These are phyloP conservation scores for Chrysoporthe deuterocubensis DNA, from an alignment of 2,329 filamentous ascomycete genomes.

Conservation along the genomic window DNA sequence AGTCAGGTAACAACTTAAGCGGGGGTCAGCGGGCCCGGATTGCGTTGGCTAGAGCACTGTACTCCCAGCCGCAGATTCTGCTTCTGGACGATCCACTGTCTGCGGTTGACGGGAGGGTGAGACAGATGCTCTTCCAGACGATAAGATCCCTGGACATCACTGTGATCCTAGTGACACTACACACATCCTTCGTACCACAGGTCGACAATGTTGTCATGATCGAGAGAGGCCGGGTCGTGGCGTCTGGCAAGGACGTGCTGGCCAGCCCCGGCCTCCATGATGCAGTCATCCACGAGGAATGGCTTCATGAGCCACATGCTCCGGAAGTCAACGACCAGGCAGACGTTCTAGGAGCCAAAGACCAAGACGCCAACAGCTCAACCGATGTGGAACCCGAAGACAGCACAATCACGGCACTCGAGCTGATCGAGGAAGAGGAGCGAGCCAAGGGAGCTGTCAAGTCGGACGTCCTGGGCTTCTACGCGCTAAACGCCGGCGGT, in stretches of 20 bases:
- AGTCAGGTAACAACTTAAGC: constrained; percentile 16
- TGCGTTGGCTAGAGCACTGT: constrained; percentile 16
- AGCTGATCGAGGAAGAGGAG: constrained; percentile 11
- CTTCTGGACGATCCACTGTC: constrained; percentile 18
- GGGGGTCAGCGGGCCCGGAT: constrained; percentile 13
- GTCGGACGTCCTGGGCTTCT: constrained; percentile 6
- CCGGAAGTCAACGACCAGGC: background rate
- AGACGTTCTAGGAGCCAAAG: background rate
- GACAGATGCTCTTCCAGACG: constrained; percentile 9
- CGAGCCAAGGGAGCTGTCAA: constrained; percentile 10
- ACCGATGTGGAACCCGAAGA: background rate
- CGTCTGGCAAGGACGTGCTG: background rate
- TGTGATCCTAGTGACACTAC: constrained; percentile 13
- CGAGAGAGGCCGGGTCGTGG: constrained; percentile 2
- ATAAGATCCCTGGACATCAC: constrained; percentile 1
- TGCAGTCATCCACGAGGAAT: constrained; percentile 10
- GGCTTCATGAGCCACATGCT: constrained; percentile 5
- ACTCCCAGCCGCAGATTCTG: constrained; percentile 9
- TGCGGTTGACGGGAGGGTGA: constrained; percentile 11
- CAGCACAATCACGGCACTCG: background rate
- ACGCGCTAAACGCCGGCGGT: constrained; percentile 7
- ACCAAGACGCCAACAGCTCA: background rate
- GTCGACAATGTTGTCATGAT: constrained; percentile 13
- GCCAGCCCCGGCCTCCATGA: background rate
- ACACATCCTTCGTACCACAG: constrained; percentile 13